These are phyloP conservation scores for Aspergillus tubingensis DNA, from an alignment of 2,329 filamentous ascomycete genomes.

Conservation along the genomic window DNA sequence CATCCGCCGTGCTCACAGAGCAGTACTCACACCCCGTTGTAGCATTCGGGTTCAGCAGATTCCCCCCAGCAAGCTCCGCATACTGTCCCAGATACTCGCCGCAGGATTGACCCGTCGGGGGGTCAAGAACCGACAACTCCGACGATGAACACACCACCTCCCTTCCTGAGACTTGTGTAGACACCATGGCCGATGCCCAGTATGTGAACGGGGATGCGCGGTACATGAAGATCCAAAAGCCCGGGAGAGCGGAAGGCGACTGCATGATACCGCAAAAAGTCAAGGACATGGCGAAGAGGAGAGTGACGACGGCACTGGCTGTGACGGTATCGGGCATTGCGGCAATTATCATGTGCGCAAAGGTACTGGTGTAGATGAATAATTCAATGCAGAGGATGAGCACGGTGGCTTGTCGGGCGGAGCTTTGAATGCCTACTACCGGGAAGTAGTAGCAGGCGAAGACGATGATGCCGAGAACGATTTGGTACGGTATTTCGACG, in stretches of 20 bases:
- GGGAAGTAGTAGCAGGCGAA: conserved; percentile 67
- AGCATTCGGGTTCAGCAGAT: conserved; percentile 2
- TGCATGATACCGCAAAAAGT: conserved; percentile 20
- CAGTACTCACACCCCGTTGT: conserved; percentile 9
- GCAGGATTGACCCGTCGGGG: conserved; percentile 7
- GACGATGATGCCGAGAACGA: conserved; percentile 56
- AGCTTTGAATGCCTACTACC: conserved; percentile 29
- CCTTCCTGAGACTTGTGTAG: neutral
- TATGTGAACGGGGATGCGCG: conserved; percentile 21
- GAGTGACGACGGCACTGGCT: conserved; percentile 10
- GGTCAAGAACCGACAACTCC: conserved; percentile 4
- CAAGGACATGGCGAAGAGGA: conserved; percentile 13
- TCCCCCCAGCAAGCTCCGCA: conserved; percentile 1
- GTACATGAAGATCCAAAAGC: conserved; percentile 21
- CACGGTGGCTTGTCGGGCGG: conserved; percentile 47
- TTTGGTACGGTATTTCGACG: conserved; percentile 58
- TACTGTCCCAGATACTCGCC: conserved; percentile 10
- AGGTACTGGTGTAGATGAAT: conserved; percentile 68
- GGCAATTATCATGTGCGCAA: conserved; percentile 69
- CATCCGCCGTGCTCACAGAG: neutral
- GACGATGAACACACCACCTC: conserved; percentile 5
- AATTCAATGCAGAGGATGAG: conserved; percentile 61
- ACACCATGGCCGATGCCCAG: conserved; percentile 23
- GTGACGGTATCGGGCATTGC: conserved; percentile 9
- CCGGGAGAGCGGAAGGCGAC: conserved; percentile 11